Percentiles rank a stretch among this genome's conserved stretches.
These are phyloP conservation scores for Sergeia podlipaevii DNA, from an alignment of 208 protist species.

Conservation along the genomic window DNA sequence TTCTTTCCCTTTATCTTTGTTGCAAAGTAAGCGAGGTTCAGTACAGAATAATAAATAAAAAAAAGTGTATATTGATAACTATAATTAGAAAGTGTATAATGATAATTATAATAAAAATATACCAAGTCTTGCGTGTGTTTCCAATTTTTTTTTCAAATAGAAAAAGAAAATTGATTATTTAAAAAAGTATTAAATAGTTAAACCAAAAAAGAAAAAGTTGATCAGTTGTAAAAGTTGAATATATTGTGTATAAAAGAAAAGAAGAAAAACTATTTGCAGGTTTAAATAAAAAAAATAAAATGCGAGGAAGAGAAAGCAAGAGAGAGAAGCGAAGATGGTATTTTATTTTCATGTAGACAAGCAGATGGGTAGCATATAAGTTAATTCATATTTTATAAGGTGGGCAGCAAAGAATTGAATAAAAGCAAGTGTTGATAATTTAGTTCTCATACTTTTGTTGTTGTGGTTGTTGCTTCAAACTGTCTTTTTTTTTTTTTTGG, in stretches of 20 bases:
- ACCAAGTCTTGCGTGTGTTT: too few species aligned
- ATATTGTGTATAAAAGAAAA: conserved; percentile 1
- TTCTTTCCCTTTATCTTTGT: too few species aligned
- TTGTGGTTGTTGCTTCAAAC: too few species aligned
- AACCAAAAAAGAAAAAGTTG: conserved; percentile 14
- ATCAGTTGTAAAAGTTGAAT: conserved; percentile 10
- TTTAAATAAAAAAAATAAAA: conserved; percentile 4
- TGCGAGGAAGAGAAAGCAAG: conserved; percentile 7
- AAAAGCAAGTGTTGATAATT: background rate
- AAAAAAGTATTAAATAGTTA: background rate
- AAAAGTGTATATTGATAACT: too few species aligned
- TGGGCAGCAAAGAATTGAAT: conserved; percentile 1
- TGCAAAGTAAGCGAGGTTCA: too few species aligned
- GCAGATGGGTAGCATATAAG: background rate
- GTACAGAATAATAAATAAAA: too few species aligned
- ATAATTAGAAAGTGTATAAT: too few species aligned
- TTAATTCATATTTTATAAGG: background rate
- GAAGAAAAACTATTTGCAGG: too few species aligned
- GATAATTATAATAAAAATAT: too few species aligned
- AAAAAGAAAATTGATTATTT: conserved; percentile 8
- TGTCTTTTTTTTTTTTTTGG: too few species aligned
- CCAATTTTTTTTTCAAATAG: conserved; percentile 13
- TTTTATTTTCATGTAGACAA: background rate
- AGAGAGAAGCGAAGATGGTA: conserved; percentile 9
- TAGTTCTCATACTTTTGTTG: too few species aligned